phyloP scores from a whole-genome alignment of 768 basidiomycete genomes.

The Boletus bicolor region DNA sequence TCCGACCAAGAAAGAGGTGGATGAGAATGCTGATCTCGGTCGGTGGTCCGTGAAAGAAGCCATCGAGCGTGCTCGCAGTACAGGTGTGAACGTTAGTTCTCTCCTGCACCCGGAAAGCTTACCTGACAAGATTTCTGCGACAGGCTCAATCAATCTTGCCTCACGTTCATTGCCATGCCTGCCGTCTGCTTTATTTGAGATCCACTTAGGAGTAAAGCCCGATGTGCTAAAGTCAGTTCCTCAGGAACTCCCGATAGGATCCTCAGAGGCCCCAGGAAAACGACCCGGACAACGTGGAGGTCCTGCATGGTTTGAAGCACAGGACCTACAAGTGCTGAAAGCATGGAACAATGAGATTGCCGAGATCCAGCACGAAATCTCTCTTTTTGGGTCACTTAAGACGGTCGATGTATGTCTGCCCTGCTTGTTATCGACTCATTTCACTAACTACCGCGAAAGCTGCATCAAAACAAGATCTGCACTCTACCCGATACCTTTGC shows the following conservation, averaged over 20 bases:
- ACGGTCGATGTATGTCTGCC: constrained; percentile 62
- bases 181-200: constrained; percentile 75
- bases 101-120: constrained; percentile 39
- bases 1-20: constrained; percentile 37
- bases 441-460: constrained; percentile 36
- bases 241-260: constrained; percentile 52
- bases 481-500: constrained; percentile 62
- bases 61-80: constrained; percentile 73
- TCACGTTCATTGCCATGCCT: constrained; percentile 70
- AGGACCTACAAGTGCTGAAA: constrained; percentile 73
- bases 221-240: constrained; percentile 63
- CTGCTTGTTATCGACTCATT: background rate
- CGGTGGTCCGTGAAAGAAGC: constrained; percentile 67
- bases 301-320: constrained; percentile 79
- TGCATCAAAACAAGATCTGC: constrained; percentile 70
- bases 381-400: constrained; percentile 80
- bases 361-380: constrained; percentile 79
- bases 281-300: constrained; percentile 40
- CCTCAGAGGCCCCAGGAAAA: constrained; percentile 34
- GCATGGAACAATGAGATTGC: constrained; percentile 78
- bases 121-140: constrained; percentile 41
- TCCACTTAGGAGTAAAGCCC: constrained; percentile 74
- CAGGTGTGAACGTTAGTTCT: constrained; percentile 51
- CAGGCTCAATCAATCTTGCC: constrained; percentile 74
- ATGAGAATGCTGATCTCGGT: constrained; percentile 49